Evolutionary conservation across 1,284 basidiomycete species (phyloP).

Genomic region (Apiotrichum brassicae): DNA sequence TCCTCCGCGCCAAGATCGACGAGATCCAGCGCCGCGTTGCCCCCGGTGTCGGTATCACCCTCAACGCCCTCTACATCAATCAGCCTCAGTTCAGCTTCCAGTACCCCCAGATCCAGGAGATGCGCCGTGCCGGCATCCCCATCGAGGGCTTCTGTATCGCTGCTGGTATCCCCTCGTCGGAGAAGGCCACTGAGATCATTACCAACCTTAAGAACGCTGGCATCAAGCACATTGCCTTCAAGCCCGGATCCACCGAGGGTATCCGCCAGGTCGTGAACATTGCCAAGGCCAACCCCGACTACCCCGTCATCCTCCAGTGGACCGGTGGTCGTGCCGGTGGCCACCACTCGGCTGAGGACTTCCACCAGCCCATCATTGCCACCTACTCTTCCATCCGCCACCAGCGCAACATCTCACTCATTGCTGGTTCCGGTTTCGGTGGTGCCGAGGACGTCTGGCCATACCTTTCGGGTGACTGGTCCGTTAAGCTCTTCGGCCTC

Average conservation of each 20-base stretch:
- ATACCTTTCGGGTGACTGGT: slow-evolving; percentile 95
- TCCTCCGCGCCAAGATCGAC: slow-evolving; percentile 79
- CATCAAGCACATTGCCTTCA: slow-evolving; percentile 93
- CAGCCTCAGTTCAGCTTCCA: slow-evolving; percentile 96
- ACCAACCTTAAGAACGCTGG: slow-evolving; percentile 66
- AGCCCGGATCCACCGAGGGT: slow-evolving; percentile 94
- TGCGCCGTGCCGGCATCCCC: slow-evolving; percentile 90
- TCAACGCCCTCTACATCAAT: slow-evolving; percentile 97
- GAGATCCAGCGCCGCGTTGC: slow-evolving; percentile 80
- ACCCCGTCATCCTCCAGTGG: slow-evolving; percentile 98
- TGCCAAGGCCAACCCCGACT: slow-evolving; percentile 87
- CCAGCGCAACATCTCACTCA: slow-evolving; percentile 79
- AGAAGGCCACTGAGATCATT: slow-evolving; percentile 92
- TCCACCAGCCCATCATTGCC: slow-evolving; percentile 89
- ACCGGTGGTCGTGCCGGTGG: slow-evolving; percentile 99
- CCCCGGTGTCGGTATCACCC: slow-evolving; percentile 80
- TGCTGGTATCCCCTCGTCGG: slow-evolving; percentile 85
- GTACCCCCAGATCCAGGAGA: slow-evolving; percentile 93
- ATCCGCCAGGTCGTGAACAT: slow-evolving; percentile 96
- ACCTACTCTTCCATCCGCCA: slow-evolving; percentile 88
- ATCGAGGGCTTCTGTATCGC: slow-evolving; percentile 98
- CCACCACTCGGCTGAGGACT: slow-evolving; percentile 97
- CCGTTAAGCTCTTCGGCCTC: slow-evolving; percentile 66
- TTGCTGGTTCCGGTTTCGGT: slow-evolving; percentile 96
- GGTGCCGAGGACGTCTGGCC: slow-evolving; percentile 94